These are phyloP conservation scores for Xerocomus cyaneibrunnescens DNA, from an alignment of 1,284 basidiomycete species.

Conservation along the genomic window DNA sequence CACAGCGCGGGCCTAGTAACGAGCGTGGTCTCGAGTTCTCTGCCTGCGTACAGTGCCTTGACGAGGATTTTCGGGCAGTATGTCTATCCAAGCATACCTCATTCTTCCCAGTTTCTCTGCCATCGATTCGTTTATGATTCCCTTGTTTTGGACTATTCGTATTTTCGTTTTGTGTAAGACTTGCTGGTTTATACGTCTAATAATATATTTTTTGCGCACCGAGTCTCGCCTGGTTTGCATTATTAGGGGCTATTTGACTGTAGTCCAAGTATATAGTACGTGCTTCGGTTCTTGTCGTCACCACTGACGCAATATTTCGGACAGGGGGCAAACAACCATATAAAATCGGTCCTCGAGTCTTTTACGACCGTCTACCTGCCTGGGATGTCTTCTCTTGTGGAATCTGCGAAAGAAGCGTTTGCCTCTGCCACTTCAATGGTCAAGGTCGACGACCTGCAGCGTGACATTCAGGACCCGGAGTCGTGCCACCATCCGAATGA, in stretches of 20 bases:
- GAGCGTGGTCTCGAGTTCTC: constrained; percentile 52
- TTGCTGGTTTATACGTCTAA: constrained; percentile 14
- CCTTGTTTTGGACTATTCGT: constrained; percentile 17
- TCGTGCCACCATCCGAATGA: constrained; percentile 30
- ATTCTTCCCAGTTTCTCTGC: background rate
- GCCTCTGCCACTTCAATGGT: constrained; percentile 9
- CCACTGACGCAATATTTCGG: constrained; percentile 22
- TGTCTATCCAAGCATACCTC: constrained; percentile 18
- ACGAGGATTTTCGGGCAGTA: constrained; percentile 35
- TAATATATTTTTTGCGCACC: constrained; percentile 16
- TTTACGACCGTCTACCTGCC: no score
- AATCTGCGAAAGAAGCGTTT: constrained; percentile 17
- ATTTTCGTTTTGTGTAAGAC: constrained; percentile 1
- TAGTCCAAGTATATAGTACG: background rate
- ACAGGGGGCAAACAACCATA: constrained; percentile 12
- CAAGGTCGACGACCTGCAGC: constrained; percentile 43
- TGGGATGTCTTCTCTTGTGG: constrained; percentile 23
- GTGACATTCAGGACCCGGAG: constrained; percentile 42
- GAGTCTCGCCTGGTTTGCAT: no score
- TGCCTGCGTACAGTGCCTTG: constrained; percentile 34
- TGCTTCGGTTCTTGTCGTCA: constrained; percentile 17
- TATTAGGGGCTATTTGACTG: constrained; percentile 8
- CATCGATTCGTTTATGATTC: constrained; percentile 6
- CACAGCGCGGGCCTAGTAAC: constrained; percentile 51
- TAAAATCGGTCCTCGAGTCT: background rate